Base-by-base conservation (phyloP, 148 eudicot genomes). In the Camellia lanceoleosa region DNA sequence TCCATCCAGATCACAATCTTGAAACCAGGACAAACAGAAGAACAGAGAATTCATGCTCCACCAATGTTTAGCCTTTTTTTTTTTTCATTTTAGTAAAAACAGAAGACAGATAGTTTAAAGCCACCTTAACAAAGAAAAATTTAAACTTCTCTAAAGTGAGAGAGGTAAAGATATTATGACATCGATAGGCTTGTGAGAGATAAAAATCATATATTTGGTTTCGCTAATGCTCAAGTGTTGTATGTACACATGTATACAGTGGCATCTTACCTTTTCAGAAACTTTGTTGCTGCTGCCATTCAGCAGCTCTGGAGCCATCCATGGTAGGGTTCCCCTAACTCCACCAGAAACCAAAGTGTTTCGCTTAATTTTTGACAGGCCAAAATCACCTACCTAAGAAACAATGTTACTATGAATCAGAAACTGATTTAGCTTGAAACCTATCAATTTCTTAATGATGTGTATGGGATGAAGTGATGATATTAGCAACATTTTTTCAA, bases 301-400 rank as follows among this genome's bases (percentile, higher is more conserved):
- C 78, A 96, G 87, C 69, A 96, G 90, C 89, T 96, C 99, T 71
- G 99, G 99, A 84, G 99, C 99, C 99, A 96, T 96, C 99, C 99
- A 96, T 67, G 99, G 99, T n/a, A 96, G 92, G 52, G 99, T 96
- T 65, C 99, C 99, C 78, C 99, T 86, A 78, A 96, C 99, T 82
- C 99, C 98, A 84, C 97, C 98, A 83, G 98, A 92, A 82, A 94
- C 99, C 86, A 96, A 87, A 74, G 99, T 96, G 88, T 96, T 93
- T 41, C n/a, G n/a, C n/a, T n/a, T n/a, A n/a, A 94, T 93, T 87
- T 96, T 96, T 78, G 99, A 96, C 78, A 96, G 84, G 42, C 99
- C 99, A 88, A 96, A 96, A 90, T 96, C 99, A 80, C 95, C 97
- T 62, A 96, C 99, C 99, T 96, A 70, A 80, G 16, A 79, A 76